Base-by-base conservation (phyloP, 129 eudicot species). In the Ambrosia trifida region DNA sequence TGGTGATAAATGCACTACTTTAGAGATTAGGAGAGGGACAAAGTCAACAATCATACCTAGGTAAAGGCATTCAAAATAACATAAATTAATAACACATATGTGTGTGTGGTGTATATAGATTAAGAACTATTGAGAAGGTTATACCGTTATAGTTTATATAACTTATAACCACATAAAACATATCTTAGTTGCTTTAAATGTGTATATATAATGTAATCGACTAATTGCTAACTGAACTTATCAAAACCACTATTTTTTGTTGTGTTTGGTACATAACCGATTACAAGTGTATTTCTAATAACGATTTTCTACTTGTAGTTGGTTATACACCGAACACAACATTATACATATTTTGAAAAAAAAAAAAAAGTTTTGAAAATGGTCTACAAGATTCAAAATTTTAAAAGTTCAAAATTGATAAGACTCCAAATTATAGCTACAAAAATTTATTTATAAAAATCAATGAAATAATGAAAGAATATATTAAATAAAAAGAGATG, bases 11-110 rank as follows among this genome's bases (percentile, higher is more conserved):
- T 16, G 76, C 65, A 69, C n/a, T 57, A 32, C 68, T 45, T 68
- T 67, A 70, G 46, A 70, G 49, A 75, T 32, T 43, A 43, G 56
- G 67, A 50, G 60, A 36, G 20, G 35, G 20, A 69, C 64, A 70
- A 77, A 77, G 65, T 77, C 81, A 77, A 62, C 66, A 77, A 69
- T 50, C 64, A 56, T 40, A 63, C 82, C 68, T 78, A 40, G 77
- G 77, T 78, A 78, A 78, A 12, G 43, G 19, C 77, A 53, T 52
- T 71, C 77, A 78, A 78, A 71, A 13, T 70, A 76, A 18, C 20
- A 66, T 66, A 44, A 56, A 66, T 11, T 8, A 65, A 14, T 65
- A 9, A 49, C 33, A 32, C 64, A 50, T 24, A 1, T 24, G 28
- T 24, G 28, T 24, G 28, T 24, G 28, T 1, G 1, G 28, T 24